Evolutionary conservation across 2,329 filamentous ascomycete genomes (phyloP), one percentile per base, ranked within the genome.

Genomic region (Scytalidium sp.): DNA sequence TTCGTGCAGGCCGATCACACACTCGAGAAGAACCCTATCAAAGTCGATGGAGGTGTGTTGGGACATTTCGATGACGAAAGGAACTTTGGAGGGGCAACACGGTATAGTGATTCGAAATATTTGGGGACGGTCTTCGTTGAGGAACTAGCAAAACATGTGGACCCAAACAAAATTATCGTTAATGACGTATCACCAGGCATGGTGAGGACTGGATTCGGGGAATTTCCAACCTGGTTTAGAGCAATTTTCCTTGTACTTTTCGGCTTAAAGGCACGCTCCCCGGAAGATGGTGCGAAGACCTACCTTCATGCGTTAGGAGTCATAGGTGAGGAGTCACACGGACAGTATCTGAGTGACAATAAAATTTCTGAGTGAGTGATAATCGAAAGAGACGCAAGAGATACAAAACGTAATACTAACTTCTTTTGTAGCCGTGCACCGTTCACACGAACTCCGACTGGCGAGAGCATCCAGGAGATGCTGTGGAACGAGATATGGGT

Each of bases 321-420:
- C 5, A 44, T n/a, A 56, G 57, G 13, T 46, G 50, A 27, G 15
- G 55, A 61, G 19, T 56, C 55, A 11, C 62, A 64, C 46, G 61
- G 60, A n/a, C 19, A 39, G 43, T 54, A 54, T 40, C 27, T 54
- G 45, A 53, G 48, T 41, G 51, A 53, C 23, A 50, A 46, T 29
- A 11, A 27, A 45, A 27, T 53, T 1, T 59, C 68, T 21, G 50
- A 56, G 19, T 50, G 22, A 50, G 49, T 44, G 15, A 4, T 36
- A 10, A 8, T 36, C 6, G 13, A 36, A n/a, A n/a, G n/a, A n/a
- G n/a, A n/a, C n/a, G n/a, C n/a, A n/a, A n/a, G n/a, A n/a, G n/a
- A n/a, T n/a, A n/a, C n/a, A n/a, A n/a, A n/a, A n/a, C n/a, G n/a
- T n/a, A n/a, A n/a, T 36, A 15, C 32, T 36, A 15, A 36, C 32